Evolutionary conservation across 176 grass and related monocot species (phyloP).

Genomic region (Chloris gayana): DNA sequence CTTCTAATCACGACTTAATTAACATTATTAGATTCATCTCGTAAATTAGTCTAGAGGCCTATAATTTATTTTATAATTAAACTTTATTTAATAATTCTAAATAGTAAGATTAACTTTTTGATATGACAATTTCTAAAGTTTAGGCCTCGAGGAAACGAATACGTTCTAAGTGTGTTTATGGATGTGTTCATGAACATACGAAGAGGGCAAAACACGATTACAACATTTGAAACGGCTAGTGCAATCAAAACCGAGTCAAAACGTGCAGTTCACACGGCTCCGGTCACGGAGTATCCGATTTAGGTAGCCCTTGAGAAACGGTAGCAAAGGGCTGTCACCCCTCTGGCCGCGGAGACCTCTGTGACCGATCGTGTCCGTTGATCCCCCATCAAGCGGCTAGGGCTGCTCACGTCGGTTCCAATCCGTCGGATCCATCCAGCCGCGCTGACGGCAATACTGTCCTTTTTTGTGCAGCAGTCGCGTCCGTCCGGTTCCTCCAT

Average conservation of each 20-base stretch:
- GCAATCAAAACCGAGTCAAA: background rate
- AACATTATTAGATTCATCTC: no score
- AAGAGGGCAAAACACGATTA: background rate
- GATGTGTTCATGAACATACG: background rate
- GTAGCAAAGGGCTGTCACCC: background rate
- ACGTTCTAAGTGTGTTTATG: background rate
- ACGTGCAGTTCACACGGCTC: background rate
- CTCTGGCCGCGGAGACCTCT: background rate
- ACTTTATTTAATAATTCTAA: no score
- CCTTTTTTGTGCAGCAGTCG: conserved; percentile 27
- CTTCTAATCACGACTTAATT: no score
- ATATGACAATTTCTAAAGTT: no score
- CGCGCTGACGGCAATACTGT: background rate
- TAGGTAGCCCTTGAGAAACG: background rate
- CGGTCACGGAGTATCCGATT: background rate
- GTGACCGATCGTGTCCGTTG: background rate
- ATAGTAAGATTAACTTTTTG: no score
- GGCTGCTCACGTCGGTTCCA: background rate
- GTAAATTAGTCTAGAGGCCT: no score
- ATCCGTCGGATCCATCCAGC: conserved; percentile 11
- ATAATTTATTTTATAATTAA: no score
- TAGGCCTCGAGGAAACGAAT: no score
- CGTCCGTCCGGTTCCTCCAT: conserved; percentile 36
- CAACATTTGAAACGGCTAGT: background rate
- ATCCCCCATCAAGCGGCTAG: background rate